Conservation (phyloP, 164 flowering plant genomes). For the Umbilicus rupestris region DNA sequence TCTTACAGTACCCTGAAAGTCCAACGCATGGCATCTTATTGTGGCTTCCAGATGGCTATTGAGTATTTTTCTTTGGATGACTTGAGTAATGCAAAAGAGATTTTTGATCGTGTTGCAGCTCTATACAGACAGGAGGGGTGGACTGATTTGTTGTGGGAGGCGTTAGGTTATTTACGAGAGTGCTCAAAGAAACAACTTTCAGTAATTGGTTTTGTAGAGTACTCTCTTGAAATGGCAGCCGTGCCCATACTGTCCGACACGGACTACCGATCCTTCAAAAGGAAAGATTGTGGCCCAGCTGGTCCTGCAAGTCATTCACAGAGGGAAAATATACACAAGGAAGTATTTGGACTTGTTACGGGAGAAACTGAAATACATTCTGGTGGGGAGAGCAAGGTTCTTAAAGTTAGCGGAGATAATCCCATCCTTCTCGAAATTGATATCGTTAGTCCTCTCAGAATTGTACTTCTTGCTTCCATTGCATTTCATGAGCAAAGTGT, state of each 20-base stretch:
- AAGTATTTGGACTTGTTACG: slow-evolving; percentile 48
- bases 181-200: slow-evolving; percentile 53
- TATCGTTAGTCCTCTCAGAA: slow-evolving; percentile 84
- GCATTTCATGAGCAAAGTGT: slow-evolving; percentile 89
- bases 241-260: slow-evolving; percentile 47
- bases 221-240: slow-evolving; percentile 97
- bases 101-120: slow-evolving; percentile 46
- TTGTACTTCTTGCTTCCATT: slow-evolving; percentile 73
- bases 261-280: slow-evolving; percentile 15
- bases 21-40: slow-evolving; percentile 61
- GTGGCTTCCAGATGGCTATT: slow-evolving; percentile 60
- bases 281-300: slow-evolving; percentile 58
- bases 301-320: slow-evolving; percentile 55
- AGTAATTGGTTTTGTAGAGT: slow-evolving; percentile 66
- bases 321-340: slow-evolving; percentile 59
- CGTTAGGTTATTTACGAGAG: slow-evolving; percentile 78
- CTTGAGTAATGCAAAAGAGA: slow-evolving; percentile 50
- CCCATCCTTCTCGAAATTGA: slow-evolving; percentile 88
- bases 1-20: slow-evolving; percentile 43
- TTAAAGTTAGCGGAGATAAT: slow-evolving; percentile 30
- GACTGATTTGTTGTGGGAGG: slow-evolving; percentile 81
- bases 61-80: slow-evolving; percentile 65
- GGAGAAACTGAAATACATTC: slow-evolving; percentile 30
- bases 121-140: slow-evolving; percentile 87
- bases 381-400: slow-evolving; percentile 18